A percentile compares a stretch with the other conserved stretches of the same genome.
phyloP scores from a whole-genome alignment of 257 asterid genomes.

The Pogostemon cablin region DNA sequence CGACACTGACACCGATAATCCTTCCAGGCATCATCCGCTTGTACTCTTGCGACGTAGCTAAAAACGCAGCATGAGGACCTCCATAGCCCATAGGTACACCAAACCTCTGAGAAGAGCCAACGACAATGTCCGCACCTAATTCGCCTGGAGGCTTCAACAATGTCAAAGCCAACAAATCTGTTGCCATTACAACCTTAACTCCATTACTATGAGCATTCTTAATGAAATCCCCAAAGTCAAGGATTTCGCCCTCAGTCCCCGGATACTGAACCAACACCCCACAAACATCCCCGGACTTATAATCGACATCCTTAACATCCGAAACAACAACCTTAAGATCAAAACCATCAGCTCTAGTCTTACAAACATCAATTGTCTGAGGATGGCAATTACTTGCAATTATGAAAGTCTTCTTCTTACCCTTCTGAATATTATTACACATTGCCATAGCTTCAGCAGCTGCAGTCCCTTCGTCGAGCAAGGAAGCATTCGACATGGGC shows the following conservation, averaged over 20 bases:
- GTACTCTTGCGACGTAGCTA: constrained; percentile 94
- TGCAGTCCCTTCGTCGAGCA: constrained; percentile 86
- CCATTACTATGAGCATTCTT: constrained; percentile 77
- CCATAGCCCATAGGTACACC: constrained; percentile 98
- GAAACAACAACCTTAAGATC: constrained; percentile 61
- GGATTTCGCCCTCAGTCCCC: constrained; percentile 79
- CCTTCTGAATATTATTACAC: constrained; percentile 82
- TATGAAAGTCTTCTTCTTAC: constrained; percentile 75
- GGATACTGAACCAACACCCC: constrained; percentile 92
- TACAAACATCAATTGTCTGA: constrained; percentile 77
- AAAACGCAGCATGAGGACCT: constrained; percentile 92
- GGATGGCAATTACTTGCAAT: constrained; percentile 85
- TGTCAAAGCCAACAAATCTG: constrained; percentile 83
- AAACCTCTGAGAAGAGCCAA: constrained; percentile 92
- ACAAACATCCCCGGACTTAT: constrained; percentile 71
- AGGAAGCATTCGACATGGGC: constrained; percentile 96
- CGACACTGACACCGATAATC: constrained; percentile 85
- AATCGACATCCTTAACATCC: constrained; percentile 62
- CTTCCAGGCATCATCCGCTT: constrained; percentile 98
- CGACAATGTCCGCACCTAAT: constrained; percentile 81
- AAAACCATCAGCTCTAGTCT: constrained; percentile 81
- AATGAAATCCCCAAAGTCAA: constrained; percentile 72
- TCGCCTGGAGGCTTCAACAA: constrained; percentile 90
- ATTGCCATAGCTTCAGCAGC: constrained; percentile 96
- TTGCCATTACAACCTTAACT: constrained; percentile 90